Conservation (phyloP, 139 green algal genomes). For the Mesotaenium endlicherianum region DNA sequence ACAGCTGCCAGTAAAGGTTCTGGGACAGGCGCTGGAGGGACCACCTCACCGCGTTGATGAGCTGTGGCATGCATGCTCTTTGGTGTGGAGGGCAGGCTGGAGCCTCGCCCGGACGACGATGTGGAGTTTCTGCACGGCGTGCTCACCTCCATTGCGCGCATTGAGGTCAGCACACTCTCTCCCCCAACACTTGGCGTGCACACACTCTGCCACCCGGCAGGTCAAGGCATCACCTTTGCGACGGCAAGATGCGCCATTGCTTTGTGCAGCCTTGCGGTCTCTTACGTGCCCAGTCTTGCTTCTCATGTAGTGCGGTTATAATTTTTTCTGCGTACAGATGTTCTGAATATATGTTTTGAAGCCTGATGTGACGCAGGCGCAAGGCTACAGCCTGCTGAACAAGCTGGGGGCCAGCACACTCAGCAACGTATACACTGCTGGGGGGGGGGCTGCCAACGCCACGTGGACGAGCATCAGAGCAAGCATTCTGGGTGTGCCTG, state of each 20-base stretch:
- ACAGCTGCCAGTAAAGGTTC: too few relatives aligned
- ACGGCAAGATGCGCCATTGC: too few relatives aligned
- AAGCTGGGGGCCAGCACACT: slow-evolving; percentile 69
- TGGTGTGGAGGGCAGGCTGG: slow-evolving; percentile 53
- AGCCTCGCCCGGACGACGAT: slow-evolving; percentile 57
- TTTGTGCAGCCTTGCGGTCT: too few relatives aligned
- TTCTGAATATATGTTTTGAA: too few relatives aligned
- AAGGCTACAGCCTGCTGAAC: slow-evolving; percentile 68
- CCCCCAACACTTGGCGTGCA: too few relatives aligned
- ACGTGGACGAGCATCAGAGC: slow-evolving; percentile 73
- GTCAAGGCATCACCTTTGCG: too few relatives aligned
- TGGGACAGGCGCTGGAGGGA: too few relatives aligned
- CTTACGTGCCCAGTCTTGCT: too few relatives aligned
- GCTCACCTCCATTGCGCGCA: slow-evolving; percentile 76
- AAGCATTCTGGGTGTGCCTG: slow-evolving; percentile 68
- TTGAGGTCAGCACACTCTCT: slow-evolving; percentile 63
- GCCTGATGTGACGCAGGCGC: too few relatives aligned
- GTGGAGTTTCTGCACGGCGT: slow-evolving; percentile 63
- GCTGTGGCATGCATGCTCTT: neutral
- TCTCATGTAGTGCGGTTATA: too few relatives aligned
- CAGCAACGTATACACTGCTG: slow-evolving; percentile 68
- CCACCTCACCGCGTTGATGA: neutral
- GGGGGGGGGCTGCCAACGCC: slow-evolving; percentile 75
- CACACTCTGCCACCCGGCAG: too few relatives aligned
- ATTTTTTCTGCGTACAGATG: too few relatives aligned